These are phyloP conservation scores for Solanum medicagineum DNA, from an alignment of 257 asterid genomes.

Conservation along the genomic window DNA sequence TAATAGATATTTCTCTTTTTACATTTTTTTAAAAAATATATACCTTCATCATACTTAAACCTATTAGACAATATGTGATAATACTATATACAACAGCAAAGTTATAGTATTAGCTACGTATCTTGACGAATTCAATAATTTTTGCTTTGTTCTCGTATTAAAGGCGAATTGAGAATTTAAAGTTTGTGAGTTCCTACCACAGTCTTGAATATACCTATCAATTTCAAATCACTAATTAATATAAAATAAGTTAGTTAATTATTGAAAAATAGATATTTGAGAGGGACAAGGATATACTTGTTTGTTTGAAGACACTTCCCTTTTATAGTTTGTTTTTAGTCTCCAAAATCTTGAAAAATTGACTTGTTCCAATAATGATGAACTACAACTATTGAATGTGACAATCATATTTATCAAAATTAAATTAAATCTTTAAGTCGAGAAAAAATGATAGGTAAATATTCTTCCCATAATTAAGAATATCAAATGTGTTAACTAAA, in stretches of 20 bases:
- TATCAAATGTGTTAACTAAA: neutral
- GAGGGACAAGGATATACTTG: neutral
- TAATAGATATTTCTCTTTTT: neutral
- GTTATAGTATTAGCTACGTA: neutral
- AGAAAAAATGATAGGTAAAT: neutral
- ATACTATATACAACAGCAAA: accelerated
- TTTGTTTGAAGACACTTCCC: neutral
- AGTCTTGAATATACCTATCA: accelerated
- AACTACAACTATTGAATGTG: neutral
- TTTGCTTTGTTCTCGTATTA: neutral
- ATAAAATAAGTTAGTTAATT: neutral
- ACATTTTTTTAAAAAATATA: neutral
- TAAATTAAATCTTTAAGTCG: neutral
- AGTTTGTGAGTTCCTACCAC: neutral
- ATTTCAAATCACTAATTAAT: neutral
- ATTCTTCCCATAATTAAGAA: neutral
- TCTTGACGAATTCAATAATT: neutral
- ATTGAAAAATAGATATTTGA: neutral
- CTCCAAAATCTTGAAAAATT: neutral
- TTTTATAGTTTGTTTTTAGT: neutral
- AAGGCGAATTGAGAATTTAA: neutral
- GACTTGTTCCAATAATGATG: neutral
- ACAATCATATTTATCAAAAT: neutral
- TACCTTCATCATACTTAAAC: neutral
- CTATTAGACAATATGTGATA: neutral